Evolutionary conservation across 768 basidiomycete genomes (phyloP), one percentile per base, ranked within the genome.

Genomic region (Phylloporus sp.): DNA sequence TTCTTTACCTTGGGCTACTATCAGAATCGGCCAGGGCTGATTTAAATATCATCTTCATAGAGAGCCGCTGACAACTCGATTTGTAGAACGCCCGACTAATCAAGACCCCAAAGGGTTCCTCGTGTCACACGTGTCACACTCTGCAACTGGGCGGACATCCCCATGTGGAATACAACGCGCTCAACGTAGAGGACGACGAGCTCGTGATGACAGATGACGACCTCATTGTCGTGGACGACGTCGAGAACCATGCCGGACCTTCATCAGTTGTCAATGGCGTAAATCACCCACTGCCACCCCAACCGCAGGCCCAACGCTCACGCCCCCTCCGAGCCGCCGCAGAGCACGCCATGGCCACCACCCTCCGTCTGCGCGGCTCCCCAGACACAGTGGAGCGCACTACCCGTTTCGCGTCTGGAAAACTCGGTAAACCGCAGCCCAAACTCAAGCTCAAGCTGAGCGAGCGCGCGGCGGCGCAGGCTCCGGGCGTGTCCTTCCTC

Each of bases 361-460:
- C 67, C 28, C 62, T 70, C 31, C 69, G 67, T 18, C 52, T 71
- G 10, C 62, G 68, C 13, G 57, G 59, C 12, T 68, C 67, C 5
- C 60, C 59, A 15, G 67, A 70, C 35, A 50, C 57, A 10, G 36
- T 55, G 28, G 85, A 84, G 35, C 79, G 81, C 26, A 69, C 78
- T 3, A 86, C 80, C 23, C 81, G 86, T 35, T 81, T 80, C n/a
- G 67, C 80, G 9, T 68, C 73, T 24, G 66, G 71, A 46, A 78
- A 76, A 49, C 59, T 71, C 12, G 81, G 78, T 50, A 62, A 62
- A 28, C 71, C 72, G 0, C 80, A 82, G 58, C 88, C 91, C 6
- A 94, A 91, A 67, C 78, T 94, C 31, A 94, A 92, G 67, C 81
- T 94, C 46, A 93, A 93, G 71, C 72, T 94, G 61, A 86, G 88